Percentiles rank a stretch among this genome's conserved stretches.
phyloP scores from a whole-genome alignment of 1,284 basidiomycete species.

The Hemileia vastatrix region DNA sequence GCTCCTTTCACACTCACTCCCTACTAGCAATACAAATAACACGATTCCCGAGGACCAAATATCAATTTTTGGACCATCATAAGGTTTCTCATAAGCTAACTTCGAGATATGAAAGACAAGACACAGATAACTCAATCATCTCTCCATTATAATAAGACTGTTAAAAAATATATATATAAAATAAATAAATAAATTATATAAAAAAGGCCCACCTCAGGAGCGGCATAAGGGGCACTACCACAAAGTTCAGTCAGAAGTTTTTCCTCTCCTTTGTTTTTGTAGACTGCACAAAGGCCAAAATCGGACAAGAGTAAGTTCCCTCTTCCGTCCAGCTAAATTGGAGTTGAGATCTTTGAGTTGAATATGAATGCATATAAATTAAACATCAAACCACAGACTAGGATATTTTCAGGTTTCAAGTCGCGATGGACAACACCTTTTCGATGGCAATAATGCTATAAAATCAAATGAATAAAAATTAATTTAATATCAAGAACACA shows the following conservation, averaged over 20 bases:
- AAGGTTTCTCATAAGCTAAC: constrained; percentile 49
- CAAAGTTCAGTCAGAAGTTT: constrained; percentile 70
- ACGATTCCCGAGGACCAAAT: constrained; percentile 97
- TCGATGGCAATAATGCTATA: constrained; percentile 13
- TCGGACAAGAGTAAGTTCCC: constrained; percentile 75
- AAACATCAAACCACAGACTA: constrained; percentile 37
- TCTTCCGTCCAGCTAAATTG: constrained; percentile 13
- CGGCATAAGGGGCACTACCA: constrained; percentile 89
- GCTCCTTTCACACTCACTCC: constrained; percentile 39
- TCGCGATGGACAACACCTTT: constrained; percentile 52
- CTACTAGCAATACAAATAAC: constrained; percentile 78
- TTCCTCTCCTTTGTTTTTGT: constrained; percentile 75
- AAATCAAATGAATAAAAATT: not conserved
- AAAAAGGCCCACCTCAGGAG: constrained; percentile 62
- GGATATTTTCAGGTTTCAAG: constrained; percentile 48
- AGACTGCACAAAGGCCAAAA: constrained; percentile 88
- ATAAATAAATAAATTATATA: too few relatives aligned
- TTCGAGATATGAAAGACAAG: not conserved
- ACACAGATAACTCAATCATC: not conserved
- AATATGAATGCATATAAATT: not conserved
- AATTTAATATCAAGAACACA: too few relatives aligned
- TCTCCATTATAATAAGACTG: not conserved
- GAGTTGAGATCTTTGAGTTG: not conserved
- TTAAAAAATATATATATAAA: not conserved
- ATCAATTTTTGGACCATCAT: constrained; percentile 84